phyloP scores from a whole-genome alignment of 305 asterid genomes.

The Stenogyne calaminthoides region DNA sequence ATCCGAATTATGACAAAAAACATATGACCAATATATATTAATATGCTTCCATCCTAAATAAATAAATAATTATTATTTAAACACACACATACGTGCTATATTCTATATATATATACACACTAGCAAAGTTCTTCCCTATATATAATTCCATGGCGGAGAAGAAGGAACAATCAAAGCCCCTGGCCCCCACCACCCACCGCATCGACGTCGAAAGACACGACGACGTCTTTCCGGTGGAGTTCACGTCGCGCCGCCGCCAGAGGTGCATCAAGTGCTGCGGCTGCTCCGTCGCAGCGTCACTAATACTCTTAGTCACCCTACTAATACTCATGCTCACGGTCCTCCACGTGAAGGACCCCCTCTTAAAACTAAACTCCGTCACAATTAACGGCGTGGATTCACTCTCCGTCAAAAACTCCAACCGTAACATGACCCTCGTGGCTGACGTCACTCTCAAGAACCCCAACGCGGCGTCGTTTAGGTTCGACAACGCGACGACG shows the following conservation, averaged over 20 bases:
- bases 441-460: constrained; percentile 46
- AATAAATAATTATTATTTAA: no score
- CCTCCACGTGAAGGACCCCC: constrained; percentile 43
- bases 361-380: constrained; percentile 33
- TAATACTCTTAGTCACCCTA: constrained; percentile 28
- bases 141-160: constrained; percentile 30
- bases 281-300: constrained; percentile 37
- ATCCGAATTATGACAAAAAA: neutral
- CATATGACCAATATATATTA: neutral
- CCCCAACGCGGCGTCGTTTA: constrained; percentile 50
- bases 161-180: constrained; percentile 38
- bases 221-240: constrained; percentile 26
- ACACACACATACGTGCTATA: no score
- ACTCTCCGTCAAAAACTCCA: constrained; percentile 26
- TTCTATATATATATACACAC: neutral
- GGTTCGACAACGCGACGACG: constrained; percentile 33
- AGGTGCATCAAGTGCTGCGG: constrained; percentile 49
- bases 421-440: constrained; percentile 36
- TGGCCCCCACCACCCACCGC: constrained; percentile 32
- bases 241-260: constrained; percentile 17
- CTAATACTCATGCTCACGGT: constrained; percentile 45
- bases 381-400: constrained; percentile 36
- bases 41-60: neutral
- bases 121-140: neutral
- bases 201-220: constrained; percentile 14